Percentiles rank a stretch among this genome's conserved stretches.
Evolutionary conservation across 768 basidiomycete species (phyloP).

Genomic region (Boletus tylopilopsis): DNA sequence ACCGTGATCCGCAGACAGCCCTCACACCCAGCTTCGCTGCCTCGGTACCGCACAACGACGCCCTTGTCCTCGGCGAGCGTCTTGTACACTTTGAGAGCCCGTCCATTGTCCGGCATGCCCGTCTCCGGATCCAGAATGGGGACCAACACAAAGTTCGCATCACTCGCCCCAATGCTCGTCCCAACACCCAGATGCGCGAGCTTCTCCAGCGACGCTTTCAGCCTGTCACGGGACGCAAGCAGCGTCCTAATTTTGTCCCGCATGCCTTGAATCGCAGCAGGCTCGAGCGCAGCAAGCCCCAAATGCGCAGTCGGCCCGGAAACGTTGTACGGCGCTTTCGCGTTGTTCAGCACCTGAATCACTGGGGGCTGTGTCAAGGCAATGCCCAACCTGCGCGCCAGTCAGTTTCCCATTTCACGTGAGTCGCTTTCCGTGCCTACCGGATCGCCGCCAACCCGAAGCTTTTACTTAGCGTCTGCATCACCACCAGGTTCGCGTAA

Average conservation of each 20-base stretch:
- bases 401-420: background rate
- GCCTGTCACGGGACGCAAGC: slow-evolving; percentile 48
- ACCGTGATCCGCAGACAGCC: slow-evolving; percentile 90
- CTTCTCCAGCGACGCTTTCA: slow-evolving; percentile 48
- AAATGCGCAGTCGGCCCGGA: slow-evolving; percentile 85
- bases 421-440: slow-evolving; percentile 35
- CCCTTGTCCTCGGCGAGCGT: slow-evolving; percentile 79
- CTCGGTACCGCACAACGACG: slow-evolving; percentile 90
- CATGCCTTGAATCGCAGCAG: slow-evolving; percentile 60
- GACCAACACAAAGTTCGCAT: slow-evolving; percentile 89
- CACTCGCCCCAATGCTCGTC: slow-evolving; percentile 66
- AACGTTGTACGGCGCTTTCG: slow-evolving; percentile 98
- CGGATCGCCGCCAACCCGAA: slow-evolving; percentile 95
- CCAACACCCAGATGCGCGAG: slow-evolving; percentile 59
- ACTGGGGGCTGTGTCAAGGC: slow-evolving; percentile 87
- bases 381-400: slow-evolving; percentile 66
- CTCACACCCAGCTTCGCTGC: slow-evolving; percentile 78
- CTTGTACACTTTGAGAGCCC: slow-evolving; percentile 69
- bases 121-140: slow-evolving; percentile 56
- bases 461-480: slow-evolving; percentile 95
- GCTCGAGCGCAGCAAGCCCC: slow-evolving; percentile 73
- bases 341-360: slow-evolving; percentile 87
- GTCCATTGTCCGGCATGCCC: slow-evolving; percentile 48
- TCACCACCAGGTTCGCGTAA: slow-evolving; percentile 88
- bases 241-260: slow-evolving; percentile 59